Conservation (phyloP, 495 filamentous ascomycete genomes). For the Aspergillus baeticus region DNA sequence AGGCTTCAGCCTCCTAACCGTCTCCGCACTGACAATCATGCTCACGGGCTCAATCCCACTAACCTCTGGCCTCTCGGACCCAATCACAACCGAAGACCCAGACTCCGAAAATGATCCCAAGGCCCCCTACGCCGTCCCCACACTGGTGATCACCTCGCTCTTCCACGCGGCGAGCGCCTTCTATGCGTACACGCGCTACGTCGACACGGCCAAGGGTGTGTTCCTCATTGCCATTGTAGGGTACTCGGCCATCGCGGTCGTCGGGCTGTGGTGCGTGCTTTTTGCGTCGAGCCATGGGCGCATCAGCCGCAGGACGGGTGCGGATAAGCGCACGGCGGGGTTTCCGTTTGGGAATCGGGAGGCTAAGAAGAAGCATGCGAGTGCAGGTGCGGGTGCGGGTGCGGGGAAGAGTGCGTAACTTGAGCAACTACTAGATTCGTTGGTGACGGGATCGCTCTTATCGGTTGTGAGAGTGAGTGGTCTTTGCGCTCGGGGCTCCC, state of each 20-base stretch:
- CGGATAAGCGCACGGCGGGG: constrained; percentile 74
- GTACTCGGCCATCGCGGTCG: constrained; percentile 51
- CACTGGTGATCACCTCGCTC: constrained; percentile 60
- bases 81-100: constrained; percentile 39
- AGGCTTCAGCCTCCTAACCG: constrained; percentile 63
- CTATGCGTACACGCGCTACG: constrained; percentile 67
- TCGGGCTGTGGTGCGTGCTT: constrained; percentile 73
- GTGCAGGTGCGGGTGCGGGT: no score
- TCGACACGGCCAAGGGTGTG: constrained; percentile 45
- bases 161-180: constrained; percentile 65
- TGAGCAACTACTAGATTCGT: no score
- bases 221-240: constrained; percentile 56
- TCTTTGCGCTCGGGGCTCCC: no score
- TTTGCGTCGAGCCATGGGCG: constrained; percentile 65
- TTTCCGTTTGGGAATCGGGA: constrained; percentile 65
- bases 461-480: no score
- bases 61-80: constrained; percentile 44
- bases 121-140: constrained; percentile 68
- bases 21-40: constrained; percentile 64
- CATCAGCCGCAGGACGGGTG: constrained; percentile 69
- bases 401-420: neutral
- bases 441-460: no score
- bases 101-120: constrained; percentile 43
- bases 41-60: constrained; percentile 77
- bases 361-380: constrained; percentile 58